Conservation (phyloP, 1,284 basidiomycete species). For the Erythrobasidium hasegawianum region DNA sequence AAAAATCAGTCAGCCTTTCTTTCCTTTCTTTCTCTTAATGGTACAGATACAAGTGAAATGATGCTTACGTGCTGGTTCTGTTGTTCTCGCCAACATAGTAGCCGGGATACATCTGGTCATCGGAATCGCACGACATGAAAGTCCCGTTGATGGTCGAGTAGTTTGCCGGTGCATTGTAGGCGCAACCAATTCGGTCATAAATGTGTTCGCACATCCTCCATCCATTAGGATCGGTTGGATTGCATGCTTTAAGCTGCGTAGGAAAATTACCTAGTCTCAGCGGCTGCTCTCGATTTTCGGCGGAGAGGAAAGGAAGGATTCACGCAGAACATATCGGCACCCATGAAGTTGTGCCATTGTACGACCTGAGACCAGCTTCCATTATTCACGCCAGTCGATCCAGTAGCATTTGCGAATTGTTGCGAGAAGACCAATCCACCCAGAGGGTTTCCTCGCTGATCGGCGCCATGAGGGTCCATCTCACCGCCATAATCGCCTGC, state of each 20-base stretch:
- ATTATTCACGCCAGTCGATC: not conserved
- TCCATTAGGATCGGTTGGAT: conserved; percentile 15
- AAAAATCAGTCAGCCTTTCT: no score
- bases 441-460: conserved; percentile 36
- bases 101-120: conserved; percentile 39
- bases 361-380: conserved; percentile 26
- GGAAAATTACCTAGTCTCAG: no score
- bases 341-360: conserved; percentile 35
- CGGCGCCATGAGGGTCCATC: conserved; percentile 47
- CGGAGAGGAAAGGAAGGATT: not conserved
- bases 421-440: conserved; percentile 50
- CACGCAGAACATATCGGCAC: conserved; percentile 33
- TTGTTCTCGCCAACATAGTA: conserved; percentile 25
- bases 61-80: not conserved
- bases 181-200: conserved; percentile 35
- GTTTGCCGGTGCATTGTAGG: conserved; percentile 36
- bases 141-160: conserved; percentile 40
- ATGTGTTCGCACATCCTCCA: conserved; percentile 40
- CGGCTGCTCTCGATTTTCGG: no score
- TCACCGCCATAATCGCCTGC: conserved; percentile 62
- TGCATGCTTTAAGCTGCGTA: conserved; percentile 25
- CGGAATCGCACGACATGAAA: conserved; percentile 40
- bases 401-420: conserved; percentile 15
- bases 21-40: no score
- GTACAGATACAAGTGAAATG: no score